phyloP scores from a whole-genome alignment of 78 protist genomes.

The Pelomyxa schiedti region DNA sequence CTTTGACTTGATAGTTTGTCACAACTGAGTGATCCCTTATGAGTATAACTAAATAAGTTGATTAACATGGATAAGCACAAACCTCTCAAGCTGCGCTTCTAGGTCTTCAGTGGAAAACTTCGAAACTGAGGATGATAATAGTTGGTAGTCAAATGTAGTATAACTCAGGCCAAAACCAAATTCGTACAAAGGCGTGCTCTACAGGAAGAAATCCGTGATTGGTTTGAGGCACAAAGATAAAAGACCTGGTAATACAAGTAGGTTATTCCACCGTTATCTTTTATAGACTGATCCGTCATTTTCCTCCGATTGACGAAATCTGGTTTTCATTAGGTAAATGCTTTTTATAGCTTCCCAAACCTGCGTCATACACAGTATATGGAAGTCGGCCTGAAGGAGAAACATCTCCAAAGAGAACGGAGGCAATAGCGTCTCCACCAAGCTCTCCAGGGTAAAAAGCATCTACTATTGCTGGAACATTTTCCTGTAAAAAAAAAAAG shows the following conservation, averaged over 20 bases:
- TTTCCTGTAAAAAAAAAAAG: no score
- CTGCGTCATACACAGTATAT: not conserved
- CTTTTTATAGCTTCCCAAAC: no score
- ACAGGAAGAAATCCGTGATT: not conserved
- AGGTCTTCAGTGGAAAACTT: not conserved
- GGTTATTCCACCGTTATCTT: not conserved
- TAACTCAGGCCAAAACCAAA: not conserved
- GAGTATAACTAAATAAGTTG: no score
- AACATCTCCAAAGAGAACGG: not conserved
- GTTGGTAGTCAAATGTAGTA: not conserved
- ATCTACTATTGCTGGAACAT: not conserved
- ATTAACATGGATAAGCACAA: not conserved
- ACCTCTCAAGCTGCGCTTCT: not conserved
- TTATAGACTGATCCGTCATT: not conserved
- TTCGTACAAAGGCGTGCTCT: not conserved
- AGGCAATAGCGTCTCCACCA: conserved; percentile 1
- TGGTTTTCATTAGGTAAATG: not conserved
- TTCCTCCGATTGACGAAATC: not conserved
- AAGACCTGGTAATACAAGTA: not conserved
- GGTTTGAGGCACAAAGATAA: not conserved
- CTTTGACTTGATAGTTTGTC: not conserved
- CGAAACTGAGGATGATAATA: not conserved
- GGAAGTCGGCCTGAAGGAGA: not conserved
- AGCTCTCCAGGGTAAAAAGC: not conserved
- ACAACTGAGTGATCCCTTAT: no score